Percentiles rank a stretch among this genome's conserved stretches.
phyloP scores from a whole-genome alignment of 768 basidiomycete species.

The Butyriboletus loyo region DNA sequence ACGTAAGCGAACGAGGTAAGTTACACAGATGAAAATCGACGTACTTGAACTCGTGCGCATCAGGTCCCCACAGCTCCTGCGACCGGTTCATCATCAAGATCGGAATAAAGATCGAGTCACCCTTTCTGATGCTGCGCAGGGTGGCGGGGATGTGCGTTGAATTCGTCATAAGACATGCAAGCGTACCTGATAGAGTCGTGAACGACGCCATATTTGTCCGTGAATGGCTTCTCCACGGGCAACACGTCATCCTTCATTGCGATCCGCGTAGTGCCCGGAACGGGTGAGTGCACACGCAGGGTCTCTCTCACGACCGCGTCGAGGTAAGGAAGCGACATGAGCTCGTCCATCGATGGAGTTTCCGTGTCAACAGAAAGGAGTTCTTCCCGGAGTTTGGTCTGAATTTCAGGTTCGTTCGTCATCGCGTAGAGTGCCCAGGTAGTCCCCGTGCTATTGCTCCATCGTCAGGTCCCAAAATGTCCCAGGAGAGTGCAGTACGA shows the following conservation, averaged over 20 bases:
- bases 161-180: neutral
- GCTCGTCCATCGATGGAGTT: slow-evolving; percentile 64
- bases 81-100: slow-evolving; percentile 53
- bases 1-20: neutral
- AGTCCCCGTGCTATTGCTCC: slow-evolving; percentile 32
- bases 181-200: slow-evolving; percentile 39
- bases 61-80: slow-evolving; percentile 58
- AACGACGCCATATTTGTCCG: slow-evolving; percentile 40
- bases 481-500: neutral
- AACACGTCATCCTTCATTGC: slow-evolving; percentile 53
- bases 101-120: slow-evolving; percentile 48
- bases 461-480: neutral
- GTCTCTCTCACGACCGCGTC: slow-evolving; percentile 63
- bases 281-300: slow-evolving; percentile 48
- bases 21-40: slow-evolving; percentile 2
- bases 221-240: slow-evolving; percentile 46
- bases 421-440: slow-evolving; percentile 62
- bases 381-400: slow-evolving; percentile 59
- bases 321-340: slow-evolving; percentile 63
- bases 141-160: neutral
- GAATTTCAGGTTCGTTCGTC: slow-evolving; percentile 43
- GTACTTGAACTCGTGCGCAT: slow-evolving; percentile 58
- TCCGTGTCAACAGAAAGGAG: slow-evolving; percentile 49
- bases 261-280: slow-evolving; percentile 42
- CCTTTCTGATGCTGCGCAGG: slow-evolving; percentile 38